Evolutionary conservation across 2,329 filamentous ascomycete genomes (phyloP).

Genomic region (Talaromyces atroroseus): DNA sequence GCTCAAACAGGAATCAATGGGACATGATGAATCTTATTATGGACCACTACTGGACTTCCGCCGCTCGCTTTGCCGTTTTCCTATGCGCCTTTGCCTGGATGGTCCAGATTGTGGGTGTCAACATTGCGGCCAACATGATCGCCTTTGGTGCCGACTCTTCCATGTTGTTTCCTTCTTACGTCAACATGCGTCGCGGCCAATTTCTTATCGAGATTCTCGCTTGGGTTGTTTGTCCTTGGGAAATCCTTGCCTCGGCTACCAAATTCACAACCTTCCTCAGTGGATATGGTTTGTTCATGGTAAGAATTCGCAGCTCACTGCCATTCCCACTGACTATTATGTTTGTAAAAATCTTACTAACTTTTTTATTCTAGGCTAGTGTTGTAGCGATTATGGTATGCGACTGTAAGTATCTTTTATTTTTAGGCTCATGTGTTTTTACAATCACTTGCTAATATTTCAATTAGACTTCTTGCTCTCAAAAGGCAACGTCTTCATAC

Average conservation of each 20-base stretch:
- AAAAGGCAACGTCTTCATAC: conserved; percentile 25
- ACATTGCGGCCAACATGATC: conserved; percentile 34
- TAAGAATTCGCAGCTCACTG: conserved; percentile 30
- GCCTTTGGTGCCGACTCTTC: conserved; percentile 32
- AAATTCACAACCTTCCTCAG: conserved; percentile 58
- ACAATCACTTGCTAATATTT: not conserved
- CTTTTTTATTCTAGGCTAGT: not conserved
- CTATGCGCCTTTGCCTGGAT: conserved; percentile 33
- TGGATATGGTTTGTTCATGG: conserved; percentile 57
- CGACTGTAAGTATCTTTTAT: conserved; percentile 28
- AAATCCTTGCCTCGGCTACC: conserved; percentile 51
- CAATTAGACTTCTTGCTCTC: conserved; percentile 35
- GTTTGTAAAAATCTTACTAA: not conserved
- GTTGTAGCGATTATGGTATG: conserved; percentile 52
- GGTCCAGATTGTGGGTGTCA: conserved; percentile 34
- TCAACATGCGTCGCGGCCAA: conserved; percentile 51
- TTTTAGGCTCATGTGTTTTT: not conserved
- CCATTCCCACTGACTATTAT: not conserved
- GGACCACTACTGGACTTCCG: conserved; percentile 25
- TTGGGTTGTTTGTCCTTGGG: conserved; percentile 57
- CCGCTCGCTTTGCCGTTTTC: conserved; percentile 36
- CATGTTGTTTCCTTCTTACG: conserved; percentile 45
- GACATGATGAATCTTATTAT: conserved; percentile 30
- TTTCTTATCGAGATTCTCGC: conserved; percentile 48
- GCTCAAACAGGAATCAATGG: conserved; percentile 22